Evolutionary conservation across 495 filamentous ascomycete species (phyloP).

Genomic region (Penicillium ucsense): DNA sequence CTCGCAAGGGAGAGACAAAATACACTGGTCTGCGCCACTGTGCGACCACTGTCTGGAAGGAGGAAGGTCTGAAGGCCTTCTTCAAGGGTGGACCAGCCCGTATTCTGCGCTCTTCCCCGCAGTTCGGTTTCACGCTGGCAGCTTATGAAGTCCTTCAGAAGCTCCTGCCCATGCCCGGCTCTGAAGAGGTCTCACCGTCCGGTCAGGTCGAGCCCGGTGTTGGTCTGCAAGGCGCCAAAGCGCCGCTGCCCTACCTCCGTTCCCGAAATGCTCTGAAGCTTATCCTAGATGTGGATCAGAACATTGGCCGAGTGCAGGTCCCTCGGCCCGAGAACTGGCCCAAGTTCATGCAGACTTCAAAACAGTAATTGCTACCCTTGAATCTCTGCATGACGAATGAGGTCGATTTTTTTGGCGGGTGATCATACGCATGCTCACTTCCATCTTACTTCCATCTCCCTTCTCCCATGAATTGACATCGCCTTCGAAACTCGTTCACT

Average conservation of each 20-base stretch:
- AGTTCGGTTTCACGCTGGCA: constrained; percentile 95
- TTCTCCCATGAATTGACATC: no score
- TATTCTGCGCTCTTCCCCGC: constrained; percentile 86
- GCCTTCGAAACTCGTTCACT: not conserved
- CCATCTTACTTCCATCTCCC: no score
- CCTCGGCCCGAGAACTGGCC: constrained; percentile 42
- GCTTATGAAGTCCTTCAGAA: constrained; percentile 88
- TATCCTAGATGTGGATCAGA: constrained; percentile 85
- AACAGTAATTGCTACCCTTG: constrained; percentile 14
- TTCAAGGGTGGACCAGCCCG: constrained; percentile 97
- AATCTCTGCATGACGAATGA: constrained; percentile 22
- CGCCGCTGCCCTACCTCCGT: constrained; percentile 70
- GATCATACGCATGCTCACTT: no score
- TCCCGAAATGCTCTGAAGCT: constrained; percentile 95
- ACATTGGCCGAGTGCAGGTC: constrained; percentile 64
- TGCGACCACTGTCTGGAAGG: constrained; percentile 68
- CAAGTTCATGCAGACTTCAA: constrained; percentile 25
- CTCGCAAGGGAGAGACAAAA: constrained; percentile 80
- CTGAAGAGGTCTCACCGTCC: constrained; percentile 31
- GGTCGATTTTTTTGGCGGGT: constrained; percentile 10
- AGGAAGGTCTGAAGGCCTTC: constrained; percentile 92
- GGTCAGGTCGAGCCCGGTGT: constrained; percentile 45
- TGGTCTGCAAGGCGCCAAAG: constrained; percentile 47
- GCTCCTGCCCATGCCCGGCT: constrained; percentile 69
- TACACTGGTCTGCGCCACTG: constrained; percentile 86